A percentile compares a stretch with the other conserved stretches of the same genome.
These are phyloP conservation scores for Pseudogymnoascus sp. DNA, from an alignment of 2,329 filamentous ascomycete species.

Conservation along the genomic window DNA sequence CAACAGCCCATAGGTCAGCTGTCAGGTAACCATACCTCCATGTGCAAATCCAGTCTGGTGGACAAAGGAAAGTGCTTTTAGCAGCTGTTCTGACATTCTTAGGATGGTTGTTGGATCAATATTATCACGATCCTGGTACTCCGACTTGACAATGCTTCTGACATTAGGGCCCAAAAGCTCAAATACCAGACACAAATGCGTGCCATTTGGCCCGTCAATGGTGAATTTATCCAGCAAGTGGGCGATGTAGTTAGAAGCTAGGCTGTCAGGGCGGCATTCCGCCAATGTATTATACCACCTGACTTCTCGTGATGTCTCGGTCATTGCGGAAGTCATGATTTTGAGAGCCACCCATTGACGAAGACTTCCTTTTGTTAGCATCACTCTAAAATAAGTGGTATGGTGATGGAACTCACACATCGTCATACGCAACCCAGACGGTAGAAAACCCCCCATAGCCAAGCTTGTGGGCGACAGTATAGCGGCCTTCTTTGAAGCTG, in stretches of 20 bases:
- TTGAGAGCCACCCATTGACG: constrained; percentile 6
- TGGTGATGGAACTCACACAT: background rate
- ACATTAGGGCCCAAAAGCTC: constrained; percentile 29
- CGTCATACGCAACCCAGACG: constrained; percentile 24
- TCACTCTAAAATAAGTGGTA: background rate
- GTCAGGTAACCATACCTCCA: constrained; percentile 24
- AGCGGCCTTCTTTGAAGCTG: constrained; percentile 14
- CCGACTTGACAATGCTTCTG: constrained; percentile 22
- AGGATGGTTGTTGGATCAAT: constrained; percentile 23
- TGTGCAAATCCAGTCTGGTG: constrained; percentile 26
- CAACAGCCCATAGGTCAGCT: background rate
- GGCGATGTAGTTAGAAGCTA: constrained; percentile 24
- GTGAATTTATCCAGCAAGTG: constrained; percentile 28
- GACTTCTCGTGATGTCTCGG: background rate
- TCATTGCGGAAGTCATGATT: background rate
- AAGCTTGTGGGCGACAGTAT: constrained; percentile 22
- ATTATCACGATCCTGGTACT: constrained; percentile 17
- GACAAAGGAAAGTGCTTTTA: constrained; percentile 25
- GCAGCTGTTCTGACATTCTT: constrained; percentile 26
- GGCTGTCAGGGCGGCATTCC: constrained; percentile 12
- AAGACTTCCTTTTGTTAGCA: background rate
- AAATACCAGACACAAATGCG: constrained; percentile 30
- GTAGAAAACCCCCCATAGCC: constrained; percentile 21
- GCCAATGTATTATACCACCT: background rate
- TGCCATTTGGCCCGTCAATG: constrained; percentile 30